Base-by-base conservation (phyloP, 2,329 filamentous ascomycete genomes). In the Colletotrichum viniferum region DNA sequence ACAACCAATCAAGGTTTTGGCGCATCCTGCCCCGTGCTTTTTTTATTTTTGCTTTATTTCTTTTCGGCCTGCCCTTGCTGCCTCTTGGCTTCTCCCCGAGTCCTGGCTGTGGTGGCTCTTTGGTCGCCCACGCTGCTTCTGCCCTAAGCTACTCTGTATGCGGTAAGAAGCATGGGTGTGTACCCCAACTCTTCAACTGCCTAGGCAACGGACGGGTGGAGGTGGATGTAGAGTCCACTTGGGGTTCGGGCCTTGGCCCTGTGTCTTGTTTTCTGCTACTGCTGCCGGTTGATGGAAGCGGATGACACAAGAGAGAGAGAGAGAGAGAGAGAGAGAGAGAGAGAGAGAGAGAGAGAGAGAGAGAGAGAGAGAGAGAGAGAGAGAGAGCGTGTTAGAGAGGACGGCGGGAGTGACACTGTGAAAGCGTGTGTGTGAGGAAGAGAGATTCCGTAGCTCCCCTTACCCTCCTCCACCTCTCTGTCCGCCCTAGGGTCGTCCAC, bases 1-100 rank as follows among this genome's bases (percentile, higher is more conserved):
- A 77, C 76, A 71, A 75, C 71, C 66, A 75, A 73, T 71, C 62
- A 69, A 77, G 60, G 76, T 77, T 73, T 74, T 77, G 74, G 71
- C 76, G 55, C 66, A 76, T 70, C 74, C 66, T 76, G 74, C 48
- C 58, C 71, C 71, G 58, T 64, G 71, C 70, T 65, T 69, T 32
- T 32, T 62, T 43, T 38, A 16, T 63, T 38, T 32, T 63, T 52
- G 55, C 48, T 60, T 62, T 24, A 24, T 48, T 62, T 61, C 13
- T 21, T 67, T 36, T 24, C 28, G 14, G 21, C 18, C 34, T 68
- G 24, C 43, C 28, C 28, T 24, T 21, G 62, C 21, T 30, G 24
- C 24, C 30, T 13, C 58, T 32, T 32, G 26, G 24, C 58, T 61
- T 61, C 58, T 48, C 38, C 38, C 18, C 18, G 38, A 48, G 38